Percentiles rank a stretch among this genome's conserved stretches.
Evolutionary conservation across 2,329 filamentous ascomycete species (phyloP).

Genomic region (Orbilia quercus): DNA sequence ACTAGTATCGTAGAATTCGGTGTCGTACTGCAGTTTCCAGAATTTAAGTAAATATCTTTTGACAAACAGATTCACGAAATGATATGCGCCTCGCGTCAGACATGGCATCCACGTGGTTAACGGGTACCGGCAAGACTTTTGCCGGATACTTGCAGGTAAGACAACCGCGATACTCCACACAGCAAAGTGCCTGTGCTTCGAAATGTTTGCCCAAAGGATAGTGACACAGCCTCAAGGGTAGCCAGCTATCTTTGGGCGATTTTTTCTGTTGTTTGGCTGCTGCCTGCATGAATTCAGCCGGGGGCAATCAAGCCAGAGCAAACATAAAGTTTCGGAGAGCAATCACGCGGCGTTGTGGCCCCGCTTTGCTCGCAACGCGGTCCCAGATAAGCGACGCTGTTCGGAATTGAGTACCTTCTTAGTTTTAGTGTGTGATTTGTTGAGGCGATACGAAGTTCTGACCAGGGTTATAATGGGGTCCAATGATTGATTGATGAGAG

Average conservation of each 20-base stretch:
- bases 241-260: neutral
- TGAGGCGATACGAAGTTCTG: constrained; percentile 6
- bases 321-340: neutral
- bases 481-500: too few species aligned
- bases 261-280: constrained; percentile 7
- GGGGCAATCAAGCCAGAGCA: constrained; percentile 21
- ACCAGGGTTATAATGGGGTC: neutral
- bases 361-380: constrained; percentile 19
- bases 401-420: constrained; percentile 24
- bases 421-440: constrained; percentile 12
- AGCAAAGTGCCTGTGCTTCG: neutral
- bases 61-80: too few species aligned
- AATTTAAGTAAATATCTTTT: too few species aligned
- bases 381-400: constrained; percentile 30
- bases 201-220: constrained; percentile 5
- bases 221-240: too few species aligned
- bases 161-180: neutral
- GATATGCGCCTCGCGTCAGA: too few species aligned
- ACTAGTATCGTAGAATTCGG: too few species aligned
- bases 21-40: too few species aligned
- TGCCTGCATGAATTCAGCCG: constrained; percentile 1
- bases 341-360: neutral
- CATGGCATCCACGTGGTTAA: neutral
- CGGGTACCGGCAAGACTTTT: constrained; percentile 2
- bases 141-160: constrained; percentile 2